Conservation (phyloP, 768 basidiomycete species). For the Sistotremastrum suecicum region DNA sequence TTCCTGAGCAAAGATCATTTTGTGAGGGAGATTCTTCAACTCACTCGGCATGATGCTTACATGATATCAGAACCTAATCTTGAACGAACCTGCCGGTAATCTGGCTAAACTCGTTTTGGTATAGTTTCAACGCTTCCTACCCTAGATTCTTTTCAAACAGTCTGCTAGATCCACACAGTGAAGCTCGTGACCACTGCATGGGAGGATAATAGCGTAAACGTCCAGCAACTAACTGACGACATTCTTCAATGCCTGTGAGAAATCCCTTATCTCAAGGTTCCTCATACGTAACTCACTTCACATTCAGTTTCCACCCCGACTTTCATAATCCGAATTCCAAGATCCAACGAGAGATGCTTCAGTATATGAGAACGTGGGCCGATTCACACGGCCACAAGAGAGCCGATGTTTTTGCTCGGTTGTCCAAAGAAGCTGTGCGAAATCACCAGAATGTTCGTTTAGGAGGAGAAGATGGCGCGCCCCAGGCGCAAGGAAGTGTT, state of each 20-base stretch:
- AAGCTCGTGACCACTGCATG: constrained; percentile 63
- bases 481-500: constrained; percentile 32
- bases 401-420: constrained; percentile 35
- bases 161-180: constrained; percentile 43
- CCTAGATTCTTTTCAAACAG: neutral
- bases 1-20: constrained; percentile 86
- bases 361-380: constrained; percentile 51
- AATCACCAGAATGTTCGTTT: constrained; percentile 58
- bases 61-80: constrained; percentile 45
- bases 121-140: constrained; percentile 11
- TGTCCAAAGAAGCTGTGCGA: constrained; percentile 52
- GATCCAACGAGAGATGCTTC: constrained; percentile 66
- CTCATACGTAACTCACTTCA: neutral
- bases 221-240: constrained; percentile 43
- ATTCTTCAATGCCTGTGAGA: constrained; percentile 52
- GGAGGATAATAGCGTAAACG: constrained; percentile 56
- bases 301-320: constrained; percentile 65
- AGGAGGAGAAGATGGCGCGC: constrained; percentile 34
- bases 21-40: constrained; percentile 28
- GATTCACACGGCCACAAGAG: constrained; percentile 33
- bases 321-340: constrained; percentile 52
- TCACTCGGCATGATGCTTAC: constrained; percentile 5
- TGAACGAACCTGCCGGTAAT: constrained; percentile 74
- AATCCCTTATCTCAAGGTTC: neutral
- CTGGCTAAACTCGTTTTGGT: constrained; percentile 59